Base-by-base conservation (phyloP, 2,329 filamentous ascomycete genomes). In the Metarhizium sp. region DNA sequence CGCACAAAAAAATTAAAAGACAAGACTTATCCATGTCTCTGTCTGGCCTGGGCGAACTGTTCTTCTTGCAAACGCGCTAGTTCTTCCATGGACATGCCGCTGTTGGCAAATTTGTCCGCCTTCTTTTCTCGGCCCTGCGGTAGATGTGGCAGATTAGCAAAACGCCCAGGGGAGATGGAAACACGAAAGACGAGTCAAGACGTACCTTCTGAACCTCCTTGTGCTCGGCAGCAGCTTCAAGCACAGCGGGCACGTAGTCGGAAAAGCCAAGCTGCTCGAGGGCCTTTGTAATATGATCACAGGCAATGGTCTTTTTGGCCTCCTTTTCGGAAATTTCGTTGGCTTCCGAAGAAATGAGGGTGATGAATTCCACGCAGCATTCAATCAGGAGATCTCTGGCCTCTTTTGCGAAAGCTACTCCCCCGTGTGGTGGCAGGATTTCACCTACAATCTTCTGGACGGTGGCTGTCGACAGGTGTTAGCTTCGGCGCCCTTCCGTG, bases 311-410 rank as follows among this genome's bases (percentile, higher is more conserved):
- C 80, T 99, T 99, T 78, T 99, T 99, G 51, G 92, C 90, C 67
- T 99, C 94, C 72, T 96, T 96, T 71, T 99, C 94, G 13, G 92
- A 95, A 61, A 99, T 99, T 66, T 99, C 94, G 72, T 99, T 99
- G 59, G 94, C 94, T 75, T 99, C 92, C 50, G 90, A 95, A n/a
- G 92, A 96, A 63, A 99, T 88, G 66, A 99, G 83, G 18, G 94
- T 97, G 71, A 99, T 96, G 72, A 99, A 99, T 72, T 99, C 94
- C 66, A 99, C 92, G 67, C 94, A 99, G 75, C 94, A 97, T 76
- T 97, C 94, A 66, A 99, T 99, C 53, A 99, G 79, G 2, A 97
- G 79, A 67, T 99, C 94, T 58, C 94, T 87, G 13, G 92, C 92
- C 65, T 99, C 94, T 70, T 96, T 96, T 47, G 92, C 90, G 69